Evolutionary conservation across 2,329 filamentous ascomycete species (phyloP).

Genomic region (Sclerotinia glacialis): DNA sequence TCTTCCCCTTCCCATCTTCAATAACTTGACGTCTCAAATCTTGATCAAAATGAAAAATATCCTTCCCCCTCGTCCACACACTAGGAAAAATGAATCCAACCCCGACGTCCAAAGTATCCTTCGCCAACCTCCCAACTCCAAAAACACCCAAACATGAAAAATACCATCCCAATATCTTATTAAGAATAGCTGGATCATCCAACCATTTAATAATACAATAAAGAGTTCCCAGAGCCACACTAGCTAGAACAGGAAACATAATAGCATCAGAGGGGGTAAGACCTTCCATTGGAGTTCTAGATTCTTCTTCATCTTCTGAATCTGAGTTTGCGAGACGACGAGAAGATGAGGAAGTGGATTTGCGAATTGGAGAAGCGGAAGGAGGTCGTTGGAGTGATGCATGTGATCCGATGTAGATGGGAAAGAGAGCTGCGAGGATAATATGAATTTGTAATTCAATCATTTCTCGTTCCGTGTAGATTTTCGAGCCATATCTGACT

Average conservation of each 20-base stretch:
- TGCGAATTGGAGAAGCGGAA: constrained; percentile 62
- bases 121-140: constrained; percentile 69
- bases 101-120: constrained; percentile 65
- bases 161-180: constrained; percentile 79
- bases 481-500: constrained; percentile 29
- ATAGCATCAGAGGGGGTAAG: constrained; percentile 77
- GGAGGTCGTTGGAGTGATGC: constrained; percentile 80
- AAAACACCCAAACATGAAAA: constrained; percentile 78
- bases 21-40: constrained; percentile 35
- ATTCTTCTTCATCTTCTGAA: constrained; percentile 52
- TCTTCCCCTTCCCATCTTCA: constrained; percentile 18
- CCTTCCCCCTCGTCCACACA: constrained; percentile 56
- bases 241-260: constrained; percentile 77
- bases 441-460: constrained; percentile 48
- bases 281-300: constrained; percentile 61
- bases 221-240: constrained; percentile 65
- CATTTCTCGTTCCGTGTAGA: constrained; percentile 32
- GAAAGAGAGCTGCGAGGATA: constrained; percentile 68
- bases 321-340: constrained; percentile 42
- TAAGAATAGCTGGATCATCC: constrained; percentile 75
- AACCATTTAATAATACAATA: constrained; percentile 91
- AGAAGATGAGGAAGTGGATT: constrained; percentile 24
- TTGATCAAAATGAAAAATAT: constrained; percentile 49
- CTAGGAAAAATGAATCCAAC: constrained; percentile 70
- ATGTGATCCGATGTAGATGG: constrained; percentile 82